phyloP scores from a whole-genome alignment of 257 asterid genomes.

The Cordia subcordata region DNA sequence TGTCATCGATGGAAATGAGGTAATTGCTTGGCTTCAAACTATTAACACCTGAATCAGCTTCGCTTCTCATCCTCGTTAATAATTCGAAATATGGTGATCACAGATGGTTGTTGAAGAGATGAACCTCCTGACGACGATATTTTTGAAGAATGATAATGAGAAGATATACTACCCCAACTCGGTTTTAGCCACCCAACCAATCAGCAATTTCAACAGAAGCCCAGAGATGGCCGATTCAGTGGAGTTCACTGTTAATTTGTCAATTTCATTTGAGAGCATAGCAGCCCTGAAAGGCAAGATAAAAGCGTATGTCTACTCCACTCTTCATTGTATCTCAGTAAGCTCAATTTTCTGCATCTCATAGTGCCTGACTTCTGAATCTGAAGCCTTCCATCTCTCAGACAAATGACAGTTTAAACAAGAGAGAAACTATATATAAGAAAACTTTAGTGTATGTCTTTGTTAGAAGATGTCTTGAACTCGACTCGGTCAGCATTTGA shows the following conservation, averaged over 20 bases:
- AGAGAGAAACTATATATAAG: too few relatives aligned
- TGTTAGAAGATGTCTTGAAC: too few relatives aligned
- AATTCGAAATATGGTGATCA: slow-evolving; percentile 1
- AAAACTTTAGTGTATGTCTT: too few relatives aligned
- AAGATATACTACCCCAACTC: slow-evolving; percentile 63
- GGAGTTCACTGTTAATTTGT: slow-evolving; percentile 70
- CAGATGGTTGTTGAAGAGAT: slow-evolving; percentile 78
- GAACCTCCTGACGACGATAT: slow-evolving; percentile 64
- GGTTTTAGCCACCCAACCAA: slow-evolving; percentile 46
- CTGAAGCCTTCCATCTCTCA: too few relatives aligned
- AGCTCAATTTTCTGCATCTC: too few relatives aligned
- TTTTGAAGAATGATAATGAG: slow-evolving; percentile 55
- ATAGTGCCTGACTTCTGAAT: too few relatives aligned
- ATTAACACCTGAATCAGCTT: neutral
- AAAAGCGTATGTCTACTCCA: slow-evolving; percentile 40
- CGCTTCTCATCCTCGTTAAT: neutral
- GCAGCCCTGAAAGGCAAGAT: slow-evolving; percentile 55
- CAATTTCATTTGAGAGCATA: slow-evolving; percentile 63
- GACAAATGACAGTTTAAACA: too few relatives aligned
- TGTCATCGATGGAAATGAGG: slow-evolving; percentile 58
- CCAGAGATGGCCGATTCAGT: slow-evolving; percentile 71
- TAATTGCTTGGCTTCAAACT: slow-evolving; percentile 4
- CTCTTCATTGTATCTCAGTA: neutral
- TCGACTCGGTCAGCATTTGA: too few relatives aligned
- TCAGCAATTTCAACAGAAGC: slow-evolving; percentile 64